Evolutionary conservation across 305 asterid species (phyloP), one percentile per base, ranked within the genome.

Genomic region (Striga hermonthica): DNA sequence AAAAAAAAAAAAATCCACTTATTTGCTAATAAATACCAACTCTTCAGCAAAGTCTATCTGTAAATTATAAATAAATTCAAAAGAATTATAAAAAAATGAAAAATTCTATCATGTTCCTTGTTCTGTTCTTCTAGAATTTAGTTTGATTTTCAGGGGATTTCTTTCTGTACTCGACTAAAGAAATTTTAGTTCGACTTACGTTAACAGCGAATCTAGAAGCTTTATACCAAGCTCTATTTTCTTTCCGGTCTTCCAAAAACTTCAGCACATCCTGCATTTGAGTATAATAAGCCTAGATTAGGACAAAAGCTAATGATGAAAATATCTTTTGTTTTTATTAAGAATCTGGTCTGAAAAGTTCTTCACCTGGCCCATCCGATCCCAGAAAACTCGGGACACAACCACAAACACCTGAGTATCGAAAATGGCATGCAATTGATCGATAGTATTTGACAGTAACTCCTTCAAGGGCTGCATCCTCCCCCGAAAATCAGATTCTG

Each of bases 321-420:
- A 34, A 31, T 8, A 45, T 0, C 4, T 37, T 22, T n/a, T 1
- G 7, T 7, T 43, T 28, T 4, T 39, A 28, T 1, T 4, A 55
- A 75, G 40, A 8, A 48, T 31, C 14, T 9, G 41, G 10, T 11
- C 31, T 58, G n/a, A 34, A 36, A 38, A 61, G 43, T 11, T 34
- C 12, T 61, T 57, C 15, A 92, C 97, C 97, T 92, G 98, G 61
- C 97, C 97, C 89, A 88, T 87, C n/a, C 97, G 86, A 79, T 87
- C 98, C 98, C 98, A 92, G 75, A 84, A 83, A 50, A 91, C 89
- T 67, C 96, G 82, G 61, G 91, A 84, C 40, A 89, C 77, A 43
- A 83, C 82, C 38, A 92, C 78, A 67, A 92, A 89, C 28, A 92
- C 94, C 57, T 83, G 96, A 6, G 85, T 83, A 48, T 92, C 95